These are phyloP conservation scores for Mucor racemosus DNA, from an alignment of 371 early-diverging fungal species.

Conservation along the genomic window DNA sequence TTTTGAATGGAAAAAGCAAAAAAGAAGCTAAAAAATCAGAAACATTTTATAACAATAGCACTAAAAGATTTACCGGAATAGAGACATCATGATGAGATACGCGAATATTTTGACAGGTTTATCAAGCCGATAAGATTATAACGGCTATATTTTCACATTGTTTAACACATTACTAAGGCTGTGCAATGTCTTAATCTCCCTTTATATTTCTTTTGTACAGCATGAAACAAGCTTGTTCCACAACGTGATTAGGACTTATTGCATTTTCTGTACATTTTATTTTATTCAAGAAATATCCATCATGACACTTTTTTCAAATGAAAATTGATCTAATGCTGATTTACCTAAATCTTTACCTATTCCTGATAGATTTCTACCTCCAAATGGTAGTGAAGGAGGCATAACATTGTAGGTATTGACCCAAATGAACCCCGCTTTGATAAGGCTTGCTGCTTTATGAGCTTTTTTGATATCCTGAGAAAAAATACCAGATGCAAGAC, in stretches of 20 bases:
- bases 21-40: neutral
- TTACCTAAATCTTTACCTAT: conserved; percentile 78
- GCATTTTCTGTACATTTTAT: neutral
- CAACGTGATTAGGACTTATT: neutral
- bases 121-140: neutral
- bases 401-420: conserved; percentile 63
- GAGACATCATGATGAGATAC: neutral
- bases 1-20: neutral
- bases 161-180: neutral
- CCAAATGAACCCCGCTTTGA: conserved; percentile 50
- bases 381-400: conserved; percentile 77
- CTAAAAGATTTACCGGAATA: neutral
- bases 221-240: neutral
- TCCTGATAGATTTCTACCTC: conserved; percentile 85
- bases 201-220: neutral
- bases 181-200: neutral
- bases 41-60: neutral
- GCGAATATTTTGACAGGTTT: neutral
- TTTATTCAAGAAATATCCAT: conserved; percentile 7
- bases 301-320: conserved; percentile 58
- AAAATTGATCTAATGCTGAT: conserved; percentile 68
- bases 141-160: neutral
- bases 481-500: conserved; percentile 82
- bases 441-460: conserved; percentile 59
- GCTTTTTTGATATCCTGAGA: conserved; percentile 67